These are phyloP conservation scores for Macrophomina pseudophaseolina DNA, from an alignment of 2,329 filamentous ascomycete species.

Conservation along the genomic window DNA sequence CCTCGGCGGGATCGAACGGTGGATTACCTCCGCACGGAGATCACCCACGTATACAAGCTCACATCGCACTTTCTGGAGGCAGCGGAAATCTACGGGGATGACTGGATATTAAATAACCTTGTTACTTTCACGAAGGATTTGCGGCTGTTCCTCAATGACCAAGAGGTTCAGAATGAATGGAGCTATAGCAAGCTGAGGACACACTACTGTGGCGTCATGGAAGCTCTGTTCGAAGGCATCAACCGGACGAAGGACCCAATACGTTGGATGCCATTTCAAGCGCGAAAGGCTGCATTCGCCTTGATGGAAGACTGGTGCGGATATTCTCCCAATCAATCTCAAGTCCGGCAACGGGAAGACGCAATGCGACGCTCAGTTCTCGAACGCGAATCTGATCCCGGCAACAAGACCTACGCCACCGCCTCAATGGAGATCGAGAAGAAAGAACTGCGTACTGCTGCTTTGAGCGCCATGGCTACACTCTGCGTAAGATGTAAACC, in stretches of 20 bases:
- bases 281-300: slow-evolving; percentile 90
- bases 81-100: slow-evolving; percentile 78
- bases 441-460: slow-evolving; percentile 85
- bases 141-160: slow-evolving; percentile 92
- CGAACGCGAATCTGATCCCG: slow-evolving; percentile 73
- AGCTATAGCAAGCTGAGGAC: slow-evolving; percentile 89
- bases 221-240: slow-evolving; percentile 90
- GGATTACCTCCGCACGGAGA: slow-evolving; percentile 87
- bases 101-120: slow-evolving; percentile 89
- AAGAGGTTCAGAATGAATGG: slow-evolving; percentile 92
- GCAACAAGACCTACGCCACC: slow-evolving; percentile 77
- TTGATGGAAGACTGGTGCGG: slow-evolving; percentile 99
- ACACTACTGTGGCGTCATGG: slow-evolving; percentile 92
- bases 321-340: slow-evolving; percentile 86
- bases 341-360: slow-evolving; percentile 82
- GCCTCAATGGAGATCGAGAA: slow-evolving; percentile 98
- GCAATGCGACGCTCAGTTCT: slow-evolving; percentile 85
- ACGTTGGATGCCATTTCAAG: slow-evolving; percentile 97
- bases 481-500: slow-evolving; percentile 71
- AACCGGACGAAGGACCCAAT: slow-evolving; percentile 83
- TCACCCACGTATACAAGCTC: slow-evolving; percentile 94
- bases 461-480: slow-evolving; percentile 92
- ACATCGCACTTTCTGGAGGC: slow-evolving; percentile 88
- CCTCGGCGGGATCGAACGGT: slow-evolving; percentile 81
- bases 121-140: slow-evolving; percentile 90